Percentiles rank a stretch among this genome's conserved stretches.
phyloP scores from a whole-genome alignment of 257 asterid species.

The Ophiorrhiza pumila region DNA sequence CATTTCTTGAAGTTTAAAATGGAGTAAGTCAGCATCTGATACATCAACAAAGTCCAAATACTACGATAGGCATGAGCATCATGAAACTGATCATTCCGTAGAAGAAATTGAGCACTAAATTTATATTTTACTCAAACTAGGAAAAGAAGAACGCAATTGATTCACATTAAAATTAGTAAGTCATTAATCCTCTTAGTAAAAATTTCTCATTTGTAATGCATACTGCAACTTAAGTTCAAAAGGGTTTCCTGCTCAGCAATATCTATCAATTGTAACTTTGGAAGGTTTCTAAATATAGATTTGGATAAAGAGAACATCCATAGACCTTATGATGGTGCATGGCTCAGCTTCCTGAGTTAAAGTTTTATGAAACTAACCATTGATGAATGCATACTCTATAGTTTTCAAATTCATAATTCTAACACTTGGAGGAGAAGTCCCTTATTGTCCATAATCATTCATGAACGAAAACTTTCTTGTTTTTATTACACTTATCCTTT shows the following conservation, averaged over 20 bases:
- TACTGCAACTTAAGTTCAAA: no score
- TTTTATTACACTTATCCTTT: not conserved
- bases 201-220: no score
- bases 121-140: not conserved
- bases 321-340: not conserved
- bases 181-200: no score
- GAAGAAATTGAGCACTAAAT: not conserved
- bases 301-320: not conserved
- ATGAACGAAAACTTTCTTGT: not conserved
- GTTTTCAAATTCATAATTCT: not conserved
- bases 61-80: not conserved
- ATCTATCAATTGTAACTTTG: no score
- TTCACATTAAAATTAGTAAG: no score
- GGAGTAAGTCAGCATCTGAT: no score
- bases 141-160: no score
- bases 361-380: not conserved
- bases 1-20: not conserved
- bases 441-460: not conserved
- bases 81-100: not conserved
- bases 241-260: no score
- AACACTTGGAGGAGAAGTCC: no score
- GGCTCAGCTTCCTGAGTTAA: not conserved
- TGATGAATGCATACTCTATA: not conserved
- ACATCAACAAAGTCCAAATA: not conserved
- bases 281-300: no score